Percentiles rank a stretch among this genome's conserved stretches.
Conservation (phyloP, 2,329 filamentous ascomycete genomes). For the Fusarium irregulare region DNA sequence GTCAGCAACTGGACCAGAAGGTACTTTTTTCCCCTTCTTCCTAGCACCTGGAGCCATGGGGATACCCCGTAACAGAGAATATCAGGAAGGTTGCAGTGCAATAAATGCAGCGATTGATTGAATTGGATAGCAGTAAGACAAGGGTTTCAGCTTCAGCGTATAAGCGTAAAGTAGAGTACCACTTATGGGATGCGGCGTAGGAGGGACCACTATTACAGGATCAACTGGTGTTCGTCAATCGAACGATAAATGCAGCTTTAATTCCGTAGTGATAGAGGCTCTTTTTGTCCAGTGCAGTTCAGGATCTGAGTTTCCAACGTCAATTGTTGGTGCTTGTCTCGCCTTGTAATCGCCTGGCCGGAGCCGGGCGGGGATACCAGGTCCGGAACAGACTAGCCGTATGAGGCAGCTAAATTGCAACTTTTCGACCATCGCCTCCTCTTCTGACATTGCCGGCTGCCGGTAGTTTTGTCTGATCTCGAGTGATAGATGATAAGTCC, state of each 20-base stretch:
- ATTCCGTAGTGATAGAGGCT: constrained; percentile 10
- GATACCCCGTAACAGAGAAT: constrained; percentile 11
- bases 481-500: constrained; percentile 2
- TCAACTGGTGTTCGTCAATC: constrained; percentile 22
- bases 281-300: constrained; percentile 15
- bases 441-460: constrained; percentile 23
- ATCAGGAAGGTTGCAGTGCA: constrained; percentile 2
- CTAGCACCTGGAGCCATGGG: constrained; percentile 43
- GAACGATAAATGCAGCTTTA: constrained; percentile 17
- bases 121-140: constrained; percentile 3
- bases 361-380: constrained; percentile 25
- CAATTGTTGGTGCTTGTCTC: constrained; percentile 7
- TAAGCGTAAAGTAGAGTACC: constrained; percentile 30
- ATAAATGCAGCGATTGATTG: constrained; percentile 12
- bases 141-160: constrained; percentile 27
- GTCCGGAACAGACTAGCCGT: constrained; percentile 43
- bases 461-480: constrained; percentile 24
- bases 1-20: constrained; percentile 43
- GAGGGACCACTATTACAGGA: constrained; percentile 37
- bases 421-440: constrained; percentile 1
- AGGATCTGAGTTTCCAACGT: constrained; percentile 18
- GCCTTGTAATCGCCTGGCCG: constrained; percentile 26
- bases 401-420: constrained; percentile 50
- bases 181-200: constrained; percentile 28
- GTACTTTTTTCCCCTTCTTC: constrained; percentile 43